phyloP scores from a whole-genome alignment of 257 asterid species.

The Solanum appendiculatum region DNA sequence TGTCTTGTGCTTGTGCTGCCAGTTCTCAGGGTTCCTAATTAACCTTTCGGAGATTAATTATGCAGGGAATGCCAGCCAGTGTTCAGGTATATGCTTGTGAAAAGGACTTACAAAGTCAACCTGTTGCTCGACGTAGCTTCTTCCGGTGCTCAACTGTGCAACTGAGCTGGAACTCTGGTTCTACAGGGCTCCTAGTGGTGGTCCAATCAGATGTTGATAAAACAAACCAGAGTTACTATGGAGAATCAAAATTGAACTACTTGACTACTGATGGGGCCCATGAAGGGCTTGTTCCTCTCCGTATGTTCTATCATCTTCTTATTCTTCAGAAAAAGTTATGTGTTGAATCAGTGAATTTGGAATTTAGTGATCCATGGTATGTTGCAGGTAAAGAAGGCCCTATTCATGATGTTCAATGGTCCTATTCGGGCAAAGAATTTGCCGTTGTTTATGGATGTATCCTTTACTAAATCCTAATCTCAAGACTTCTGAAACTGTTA shows the following conservation, averaged over 20 bases:
- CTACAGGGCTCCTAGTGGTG: conserved; percentile 76
- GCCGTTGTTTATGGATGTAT: conserved; percentile 99
- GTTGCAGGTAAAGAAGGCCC: conserved; percentile 96
- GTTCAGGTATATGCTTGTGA: conserved; percentile 74
- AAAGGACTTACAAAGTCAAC: conserved; percentile 69
- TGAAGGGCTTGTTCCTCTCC: conserved; percentile 93
- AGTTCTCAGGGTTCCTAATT: not conserved
- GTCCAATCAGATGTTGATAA: conserved; percentile 98
- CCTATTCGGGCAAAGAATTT: conserved; percentile 78
- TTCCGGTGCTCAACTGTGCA: conserved; percentile 92
- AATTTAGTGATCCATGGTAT: conserved; percentile 2
- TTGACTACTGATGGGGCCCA: conserved; percentile 90
- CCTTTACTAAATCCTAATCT: conserved; percentile 22
- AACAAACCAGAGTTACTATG: conserved; percentile 97
- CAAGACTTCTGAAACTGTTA: not conserved
- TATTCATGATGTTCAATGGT: conserved; percentile 97
- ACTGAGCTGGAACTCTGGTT: conserved; percentile 73
- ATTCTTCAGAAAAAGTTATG: not conserved
- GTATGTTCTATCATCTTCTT: conserved; percentile 21
- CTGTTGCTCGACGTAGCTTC: conserved; percentile 83
- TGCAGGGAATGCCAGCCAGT: conserved; percentile 96
- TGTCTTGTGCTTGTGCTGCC: not conserved
- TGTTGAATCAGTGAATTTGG: conserved; percentile 3
- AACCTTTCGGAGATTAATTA: not conserved
- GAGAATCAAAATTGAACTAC: conserved; percentile 86